Evolutionary conservation across 2,329 filamentous ascomycete species (phyloP).

Genomic region (Paraphaeosphaeria sporulosa): DNA sequence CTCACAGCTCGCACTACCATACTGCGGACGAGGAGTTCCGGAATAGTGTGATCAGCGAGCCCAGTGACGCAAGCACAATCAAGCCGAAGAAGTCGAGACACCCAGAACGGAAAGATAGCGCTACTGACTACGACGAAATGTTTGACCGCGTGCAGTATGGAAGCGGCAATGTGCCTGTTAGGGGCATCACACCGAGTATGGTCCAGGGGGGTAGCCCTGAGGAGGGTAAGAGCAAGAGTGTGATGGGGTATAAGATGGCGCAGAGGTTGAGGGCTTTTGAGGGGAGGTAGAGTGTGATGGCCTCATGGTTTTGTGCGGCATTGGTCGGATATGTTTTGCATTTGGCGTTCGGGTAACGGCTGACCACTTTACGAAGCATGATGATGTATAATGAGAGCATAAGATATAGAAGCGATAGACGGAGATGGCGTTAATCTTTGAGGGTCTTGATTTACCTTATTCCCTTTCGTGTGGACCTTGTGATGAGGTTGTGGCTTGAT

Average conservation of each 20-base stretch:
- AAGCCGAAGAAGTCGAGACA: constrained; percentile 31
- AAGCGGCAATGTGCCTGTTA: constrained; percentile 41
- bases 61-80: constrained; percentile 46
- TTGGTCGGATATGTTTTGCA: neutral
- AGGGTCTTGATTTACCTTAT: too few species aligned
- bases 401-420: neutral
- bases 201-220: constrained; percentile 30
- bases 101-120: constrained; percentile 39
- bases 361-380: neutral
- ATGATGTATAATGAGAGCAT: neutral
- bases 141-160: constrained; percentile 38
- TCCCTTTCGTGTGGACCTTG: too few species aligned
- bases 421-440: neutral
- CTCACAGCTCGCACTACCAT: constrained; percentile 27
- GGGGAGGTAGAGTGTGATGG: neutral
- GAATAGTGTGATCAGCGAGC: constrained; percentile 38
- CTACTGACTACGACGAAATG: constrained; percentile 38
- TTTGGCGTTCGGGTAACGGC: neutral
- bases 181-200: constrained; percentile 50
- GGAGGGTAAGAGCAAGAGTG: constrained; percentile 45
- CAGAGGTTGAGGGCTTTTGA: constrained; percentile 44
- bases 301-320: neutral
- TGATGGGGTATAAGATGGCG: constrained; percentile 43
- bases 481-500: too few species aligned
- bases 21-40: constrained; percentile 29